Base-by-base conservation (phyloP, 208 protist genomes). In the Trypanosoma avium region DNA sequence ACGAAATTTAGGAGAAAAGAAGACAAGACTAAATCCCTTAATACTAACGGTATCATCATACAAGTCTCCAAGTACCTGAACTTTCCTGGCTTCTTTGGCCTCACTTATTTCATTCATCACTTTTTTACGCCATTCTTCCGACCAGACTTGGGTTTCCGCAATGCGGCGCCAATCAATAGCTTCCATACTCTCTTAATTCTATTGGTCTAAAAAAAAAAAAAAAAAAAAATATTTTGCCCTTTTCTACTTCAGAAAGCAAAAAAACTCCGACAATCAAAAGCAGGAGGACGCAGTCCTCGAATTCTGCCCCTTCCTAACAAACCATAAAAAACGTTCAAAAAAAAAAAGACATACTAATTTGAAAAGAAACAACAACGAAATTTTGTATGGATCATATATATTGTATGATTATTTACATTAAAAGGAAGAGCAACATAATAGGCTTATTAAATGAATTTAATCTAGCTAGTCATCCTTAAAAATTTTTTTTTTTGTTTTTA, bases 1-100 rank as follows among this genome's bases (percentile, higher is more conserved):
- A 29, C 43, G 27, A 53, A 57, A 68, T 12, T 68, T 60, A 12
- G 38, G 49, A 21, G 62, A 68, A 8, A 46, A n/a, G 17, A 68
- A 4, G 13, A 42, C 38, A 15, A 45, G 35, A 27, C 50, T 55
- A 21, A 53, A 68, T 4, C 53, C 43, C 19, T 24, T 43, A 27
- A 68, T 10, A 30, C 40, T 61, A 10, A 57, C 53, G 4, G 62
- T 52, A 40, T 68, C 62, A 54, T 68, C 62, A 4, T 38, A 0
- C 21, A 68, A 26, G 24, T 68, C 19, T 17, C 33, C 9, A 13
- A 35, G 22, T 42, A 59, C 38, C 13, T 38, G 19, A 13, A 67
- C 38, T 17, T 55, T 62, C 2, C 48, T 24, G 1, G 17, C 9
- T 7, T 67, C 32, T 27, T 66, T 27, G 6, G 1, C 30, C 42